A percentile compares a stretch with the other conserved stretches of the same genome.
phyloP scores from a whole-genome alignment of 768 basidiomycete genomes.

The Mycena sanguinolenta region DNA sequence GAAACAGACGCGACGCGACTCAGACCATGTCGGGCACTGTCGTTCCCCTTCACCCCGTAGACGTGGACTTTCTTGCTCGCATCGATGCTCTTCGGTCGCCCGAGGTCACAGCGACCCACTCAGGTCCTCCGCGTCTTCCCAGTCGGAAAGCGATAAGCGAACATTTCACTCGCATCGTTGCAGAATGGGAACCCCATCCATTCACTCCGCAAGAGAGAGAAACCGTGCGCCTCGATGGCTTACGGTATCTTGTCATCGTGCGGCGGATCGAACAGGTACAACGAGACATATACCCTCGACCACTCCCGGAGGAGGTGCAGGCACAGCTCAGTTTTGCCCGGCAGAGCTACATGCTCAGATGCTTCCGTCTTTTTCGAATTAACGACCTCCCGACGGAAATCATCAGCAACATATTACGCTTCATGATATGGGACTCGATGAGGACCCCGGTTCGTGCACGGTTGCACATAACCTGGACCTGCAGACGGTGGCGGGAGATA shows the following conservation, averaged over 20 bases:
- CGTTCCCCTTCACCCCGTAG: constrained; percentile 12
- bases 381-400: constrained; percentile 77
- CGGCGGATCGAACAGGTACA: constrained; percentile 34
- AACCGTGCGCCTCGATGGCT: constrained; percentile 24
- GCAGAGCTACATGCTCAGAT: constrained; percentile 33
- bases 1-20: too few relatives aligned
- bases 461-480: constrained; percentile 69
- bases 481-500: constrained; percentile 65
- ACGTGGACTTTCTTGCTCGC: constrained; percentile 25
- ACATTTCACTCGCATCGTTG: constrained; percentile 45
- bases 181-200: constrained; percentile 32
- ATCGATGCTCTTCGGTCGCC: constrained; percentile 18
- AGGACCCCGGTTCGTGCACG: constrained; percentile 54
- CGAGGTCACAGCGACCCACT: constrained; percentile 6
- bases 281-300: constrained; percentile 34
- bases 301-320: constrained; percentile 26
- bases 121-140: constrained; percentile 1
- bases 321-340: constrained; percentile 38
- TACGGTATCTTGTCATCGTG: constrained; percentile 34
- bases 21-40: constrained; percentile 14
- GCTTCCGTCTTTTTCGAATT: constrained; percentile 47
- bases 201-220: constrained; percentile 34
- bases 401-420: constrained; percentile 72
- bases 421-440: constrained; percentile 63
- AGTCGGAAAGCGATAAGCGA: background rate